Conservation (phyloP, 2,329 filamentous ascomycete genomes). For the Trichoderma sp. region DNA sequence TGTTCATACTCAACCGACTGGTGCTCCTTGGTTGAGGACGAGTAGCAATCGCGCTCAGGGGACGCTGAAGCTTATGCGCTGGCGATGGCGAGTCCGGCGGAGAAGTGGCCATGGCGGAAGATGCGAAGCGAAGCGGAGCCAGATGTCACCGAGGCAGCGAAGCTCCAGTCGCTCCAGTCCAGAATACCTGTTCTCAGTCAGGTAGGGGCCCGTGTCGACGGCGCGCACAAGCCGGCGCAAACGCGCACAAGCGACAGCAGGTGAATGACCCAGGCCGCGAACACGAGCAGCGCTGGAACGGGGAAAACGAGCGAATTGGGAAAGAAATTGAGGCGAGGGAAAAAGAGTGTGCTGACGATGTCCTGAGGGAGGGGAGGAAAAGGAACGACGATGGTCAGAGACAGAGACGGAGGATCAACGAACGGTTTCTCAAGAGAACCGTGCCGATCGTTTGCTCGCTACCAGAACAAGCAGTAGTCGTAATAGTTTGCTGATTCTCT, state of each 20-base stretch:
- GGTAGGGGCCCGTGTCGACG: constrained; percentile 18
- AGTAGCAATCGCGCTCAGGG: constrained; percentile 69
- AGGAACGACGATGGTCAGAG: constrained; percentile 7
- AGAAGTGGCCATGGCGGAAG: constrained; percentile 62
- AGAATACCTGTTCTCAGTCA: background rate
- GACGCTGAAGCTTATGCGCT: constrained; percentile 61
- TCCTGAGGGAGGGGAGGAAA: background rate
- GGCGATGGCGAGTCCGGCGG: constrained; percentile 72
- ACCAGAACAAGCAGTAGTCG: background rate
- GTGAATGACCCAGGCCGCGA: background rate
- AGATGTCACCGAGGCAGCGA: constrained; percentile 13
- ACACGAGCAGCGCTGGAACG: background rate
- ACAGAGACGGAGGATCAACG: background rate
- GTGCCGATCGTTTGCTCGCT: constrained; percentile 1
- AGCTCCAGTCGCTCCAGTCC: background rate
- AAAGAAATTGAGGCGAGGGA: background rate
- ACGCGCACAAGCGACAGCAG: constrained; percentile 20
- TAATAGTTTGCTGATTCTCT: background rate
- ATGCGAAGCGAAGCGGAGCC: constrained; percentile 24
- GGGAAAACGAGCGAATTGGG: background rate
- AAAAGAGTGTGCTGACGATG: background rate
- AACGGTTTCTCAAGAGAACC: background rate
- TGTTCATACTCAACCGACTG: constrained; percentile 82
- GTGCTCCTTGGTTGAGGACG: constrained; percentile 71
- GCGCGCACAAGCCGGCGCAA: constrained; percentile 23